A percentile compares a stretch with the other conserved stretches of the same genome.
Evolutionary conservation across 805 yeast species (phyloP).

Genomic region (Hanseniaspora valbyensis): DNA sequence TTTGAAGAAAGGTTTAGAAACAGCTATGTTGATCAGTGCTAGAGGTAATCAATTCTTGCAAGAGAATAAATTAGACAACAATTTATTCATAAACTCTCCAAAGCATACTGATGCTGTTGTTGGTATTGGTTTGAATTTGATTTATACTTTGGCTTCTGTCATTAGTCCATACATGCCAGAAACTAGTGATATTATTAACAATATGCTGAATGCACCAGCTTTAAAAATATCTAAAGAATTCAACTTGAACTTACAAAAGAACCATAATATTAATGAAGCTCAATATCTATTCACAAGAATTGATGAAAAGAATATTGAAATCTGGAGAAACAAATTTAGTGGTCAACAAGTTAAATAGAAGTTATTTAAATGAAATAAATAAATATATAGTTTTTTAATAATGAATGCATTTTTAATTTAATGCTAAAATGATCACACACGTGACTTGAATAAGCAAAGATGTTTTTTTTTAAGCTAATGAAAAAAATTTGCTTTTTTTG

Average conservation of each 20-base stretch:
- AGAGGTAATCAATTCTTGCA: conserved; percentile 93
- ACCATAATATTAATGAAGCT: conserved; percentile 84
- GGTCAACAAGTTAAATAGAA: conserved; percentile 44
- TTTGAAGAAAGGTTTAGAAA: conserved; percentile 79
- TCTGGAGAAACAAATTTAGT: conserved; percentile 79
- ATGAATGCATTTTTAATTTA: background rate
- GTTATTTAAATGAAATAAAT: background rate
- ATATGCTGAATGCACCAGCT: conserved; percentile 73
- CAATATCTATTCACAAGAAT: conserved; percentile 86
- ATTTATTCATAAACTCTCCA: conserved; percentile 63
- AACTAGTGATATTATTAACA: conserved; percentile 54
- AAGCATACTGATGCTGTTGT: conserved; percentile 83
- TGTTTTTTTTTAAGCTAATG: too few species aligned
- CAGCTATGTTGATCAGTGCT: conserved; percentile 81
- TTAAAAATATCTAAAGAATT: conserved; percentile 68
- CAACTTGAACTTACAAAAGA: conserved; percentile 54
- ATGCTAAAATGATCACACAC: background rate
- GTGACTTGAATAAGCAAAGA: too few species aligned
- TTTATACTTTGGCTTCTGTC: conserved; percentile 74
- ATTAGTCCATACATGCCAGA: conserved; percentile 87
- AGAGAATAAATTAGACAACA: conserved; percentile 89
- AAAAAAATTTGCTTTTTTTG: too few species aligned
- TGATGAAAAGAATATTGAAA: conserved; percentile 76
- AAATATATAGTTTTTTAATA: background rate
- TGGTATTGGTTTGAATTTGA: conserved; percentile 78